phyloP scores from a whole-genome alignment of 306 rosid genomes.

The Gleditsia sinensis region DNA sequence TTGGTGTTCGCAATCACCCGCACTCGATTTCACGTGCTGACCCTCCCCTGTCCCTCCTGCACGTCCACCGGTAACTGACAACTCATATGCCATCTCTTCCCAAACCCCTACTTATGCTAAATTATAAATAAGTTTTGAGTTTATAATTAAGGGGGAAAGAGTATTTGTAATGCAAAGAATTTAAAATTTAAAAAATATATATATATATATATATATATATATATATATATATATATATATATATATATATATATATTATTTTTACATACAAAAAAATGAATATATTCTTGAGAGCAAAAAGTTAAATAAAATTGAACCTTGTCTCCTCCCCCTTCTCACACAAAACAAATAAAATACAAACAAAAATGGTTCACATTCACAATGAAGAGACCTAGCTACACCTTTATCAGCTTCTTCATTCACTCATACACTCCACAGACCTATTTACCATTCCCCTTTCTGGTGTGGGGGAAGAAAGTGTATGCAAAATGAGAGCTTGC shows the following conservation, averaged over 20 bases:
- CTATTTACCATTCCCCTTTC: neutral
- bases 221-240: too few relatives aligned
- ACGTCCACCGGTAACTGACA: neutral
- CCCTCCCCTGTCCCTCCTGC: neutral
- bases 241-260: too few relatives aligned
- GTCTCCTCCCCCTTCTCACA: neutral
- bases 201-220: too few relatives aligned
- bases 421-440: slow-evolving; percentile 14
- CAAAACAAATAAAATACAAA: neutral
- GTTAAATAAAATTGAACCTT: neutral
- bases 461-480: slow-evolving; percentile 28
- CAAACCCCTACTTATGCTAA: too few relatives aligned
- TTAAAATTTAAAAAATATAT: too few relatives aligned
- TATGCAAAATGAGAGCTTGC: slow-evolving; percentile 37
- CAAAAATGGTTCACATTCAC: neutral
- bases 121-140: too few relatives aligned
- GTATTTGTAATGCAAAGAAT: too few relatives aligned
- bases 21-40: slow-evolving; percentile 2
- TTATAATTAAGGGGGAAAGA: too few relatives aligned
- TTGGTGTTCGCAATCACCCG: neutral
- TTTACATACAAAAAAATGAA: too few relatives aligned
- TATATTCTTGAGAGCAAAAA: too few relatives aligned
- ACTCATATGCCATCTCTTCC: neutral
- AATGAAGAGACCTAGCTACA: neutral
- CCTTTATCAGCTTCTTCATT: neutral